These are phyloP conservation scores for Phytophthora melonis DNA, from an alignment of 352 stramenopile species.

Conservation along the genomic window DNA sequence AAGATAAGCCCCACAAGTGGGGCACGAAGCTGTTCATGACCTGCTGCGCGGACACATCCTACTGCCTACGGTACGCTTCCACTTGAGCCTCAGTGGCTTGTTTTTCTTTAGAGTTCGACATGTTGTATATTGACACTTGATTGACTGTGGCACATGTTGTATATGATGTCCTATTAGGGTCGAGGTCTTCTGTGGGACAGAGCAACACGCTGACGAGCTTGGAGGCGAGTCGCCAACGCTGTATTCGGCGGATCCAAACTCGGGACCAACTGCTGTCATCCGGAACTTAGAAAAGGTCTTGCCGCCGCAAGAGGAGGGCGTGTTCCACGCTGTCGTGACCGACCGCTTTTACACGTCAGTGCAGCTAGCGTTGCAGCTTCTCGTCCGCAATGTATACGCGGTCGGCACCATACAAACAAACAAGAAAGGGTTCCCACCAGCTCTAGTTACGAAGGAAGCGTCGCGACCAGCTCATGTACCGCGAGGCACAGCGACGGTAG, in stretches of 20 bases:
- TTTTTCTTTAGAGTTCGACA: constrained; percentile 17
- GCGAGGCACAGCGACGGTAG: background rate
- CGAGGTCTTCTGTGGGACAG: no score
- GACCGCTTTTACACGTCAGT: constrained; percentile 32
- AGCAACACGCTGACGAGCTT: no score
- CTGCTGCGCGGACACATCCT: constrained; percentile 20
- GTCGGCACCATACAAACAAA: constrained; percentile 25
- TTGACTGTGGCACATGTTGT: constrained; percentile 1
- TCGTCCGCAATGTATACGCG: constrained; percentile 19
- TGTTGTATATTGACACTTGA: constrained; percentile 19
- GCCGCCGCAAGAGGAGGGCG: background rate
- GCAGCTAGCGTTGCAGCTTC: constrained; percentile 21
- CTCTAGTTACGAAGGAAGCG: background rate
- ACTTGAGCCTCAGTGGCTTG: background rate
- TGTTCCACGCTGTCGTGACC: constrained; percentile 13
- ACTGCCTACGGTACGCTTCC: constrained; percentile 19
- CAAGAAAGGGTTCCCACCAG: constrained; percentile 6
- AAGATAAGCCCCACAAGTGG: constrained; percentile 33
- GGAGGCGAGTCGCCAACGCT: no score
- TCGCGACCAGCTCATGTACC: background rate
- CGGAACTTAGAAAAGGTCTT: no score
- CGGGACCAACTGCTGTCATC: no score
- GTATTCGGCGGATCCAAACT: no score
- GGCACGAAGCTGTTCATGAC: constrained; percentile 30
- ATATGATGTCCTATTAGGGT: no score